Conservation (phyloP, 1,284 basidiomycete genomes). For the Leccinum colubrinum region DNA sequence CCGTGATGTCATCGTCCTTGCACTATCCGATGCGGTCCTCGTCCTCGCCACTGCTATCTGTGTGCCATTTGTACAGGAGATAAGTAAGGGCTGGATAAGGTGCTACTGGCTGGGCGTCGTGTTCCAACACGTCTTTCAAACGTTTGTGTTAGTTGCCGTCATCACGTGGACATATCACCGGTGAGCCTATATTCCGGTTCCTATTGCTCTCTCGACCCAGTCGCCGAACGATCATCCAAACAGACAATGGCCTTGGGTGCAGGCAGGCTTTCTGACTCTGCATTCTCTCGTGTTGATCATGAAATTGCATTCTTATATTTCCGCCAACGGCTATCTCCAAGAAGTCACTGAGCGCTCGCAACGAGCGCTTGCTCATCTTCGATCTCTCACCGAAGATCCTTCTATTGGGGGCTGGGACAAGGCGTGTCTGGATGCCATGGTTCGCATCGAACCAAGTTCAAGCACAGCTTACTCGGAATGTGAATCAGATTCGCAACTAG, state of each 20-base stretch:
- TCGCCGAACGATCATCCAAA: neutral
- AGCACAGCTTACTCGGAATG: slow-evolving; percentile 25
- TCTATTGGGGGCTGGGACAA: slow-evolving; percentile 61
- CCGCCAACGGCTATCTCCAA: slow-evolving; percentile 85
- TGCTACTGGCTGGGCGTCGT: slow-evolving; percentile 76
- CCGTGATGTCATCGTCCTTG: slow-evolving; percentile 80
- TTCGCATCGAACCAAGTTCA: slow-evolving; percentile 27
- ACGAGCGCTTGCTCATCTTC: slow-evolving; percentile 44
- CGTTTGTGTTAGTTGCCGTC: slow-evolving; percentile 62
- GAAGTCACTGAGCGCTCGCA: slow-evolving; percentile 48
- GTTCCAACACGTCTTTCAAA: slow-evolving; percentile 80
- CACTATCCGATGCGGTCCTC: slow-evolving; percentile 81
- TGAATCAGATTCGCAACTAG: slow-evolving; percentile 24
- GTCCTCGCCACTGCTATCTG: slow-evolving; percentile 75
- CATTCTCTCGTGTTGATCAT: slow-evolving; percentile 91
- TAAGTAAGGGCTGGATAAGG: slow-evolving; percentile 74
- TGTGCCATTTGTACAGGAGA: slow-evolving; percentile 80
- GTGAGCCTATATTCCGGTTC: slow-evolving; percentile 34
- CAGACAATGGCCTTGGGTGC: slow-evolving; percentile 97
- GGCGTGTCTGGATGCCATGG: slow-evolving; percentile 48
- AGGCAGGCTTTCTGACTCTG: slow-evolving; percentile 94
- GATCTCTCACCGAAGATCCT: slow-evolving; percentile 41
- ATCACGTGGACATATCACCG: slow-evolving; percentile 86
- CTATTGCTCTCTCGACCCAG: neutral
- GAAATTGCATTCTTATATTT: slow-evolving; percentile 96